Evolutionary conservation across 225 moss, liverwort and hornwort genomes (phyloP).

Genomic region (Bryum argenteum): DNA sequence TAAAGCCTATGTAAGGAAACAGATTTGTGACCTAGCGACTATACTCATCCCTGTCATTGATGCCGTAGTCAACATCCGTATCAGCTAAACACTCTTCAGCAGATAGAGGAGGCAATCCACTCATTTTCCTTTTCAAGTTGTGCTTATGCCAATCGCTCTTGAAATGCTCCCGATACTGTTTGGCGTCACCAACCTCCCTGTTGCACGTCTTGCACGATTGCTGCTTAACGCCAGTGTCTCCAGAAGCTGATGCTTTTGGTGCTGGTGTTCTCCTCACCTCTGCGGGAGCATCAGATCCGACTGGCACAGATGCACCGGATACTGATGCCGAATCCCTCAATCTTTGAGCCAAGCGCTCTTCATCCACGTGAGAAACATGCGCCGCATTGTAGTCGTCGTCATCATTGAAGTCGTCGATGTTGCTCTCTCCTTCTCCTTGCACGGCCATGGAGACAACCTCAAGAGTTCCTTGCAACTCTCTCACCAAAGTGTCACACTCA

Average conservation of each 20-base stretch:
- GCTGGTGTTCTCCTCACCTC: constrained; percentile 32
- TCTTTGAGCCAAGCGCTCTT: constrained; percentile 42
- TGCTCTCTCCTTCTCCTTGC: constrained; percentile 96
- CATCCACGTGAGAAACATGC: constrained; percentile 47
- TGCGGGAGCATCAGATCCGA: constrained; percentile 16
- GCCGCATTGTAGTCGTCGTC: constrained; percentile 57
- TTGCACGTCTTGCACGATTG: constrained; percentile 93
- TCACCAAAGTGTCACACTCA: constrained; percentile 83
- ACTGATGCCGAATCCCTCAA: constrained; percentile 56
- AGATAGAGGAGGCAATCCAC: constrained; percentile 75
- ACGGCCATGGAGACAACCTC: constrained; percentile 97
- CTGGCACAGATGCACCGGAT: constrained; percentile 38
- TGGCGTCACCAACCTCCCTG: constrained; percentile 89
- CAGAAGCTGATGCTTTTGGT: constrained; percentile 35
- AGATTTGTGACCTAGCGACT: constrained; percentile 56
- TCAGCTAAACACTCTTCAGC: constrained; percentile 92
- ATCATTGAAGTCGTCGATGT: constrained; percentile 84
- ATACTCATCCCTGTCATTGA: constrained; percentile 89
- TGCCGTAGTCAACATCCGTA: constrained; percentile 75
- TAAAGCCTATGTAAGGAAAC: background rate
- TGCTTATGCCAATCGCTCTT: constrained; percentile 99
- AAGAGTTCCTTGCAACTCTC: constrained; percentile 83
- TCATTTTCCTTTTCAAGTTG: constrained; percentile 91
- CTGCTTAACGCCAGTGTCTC: constrained; percentile 56
- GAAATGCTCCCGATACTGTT: constrained; percentile 97